These are phyloP conservation scores for Candida hispaniensis DNA, from an alignment of 805 yeast species.

Conservation along the genomic window DNA sequence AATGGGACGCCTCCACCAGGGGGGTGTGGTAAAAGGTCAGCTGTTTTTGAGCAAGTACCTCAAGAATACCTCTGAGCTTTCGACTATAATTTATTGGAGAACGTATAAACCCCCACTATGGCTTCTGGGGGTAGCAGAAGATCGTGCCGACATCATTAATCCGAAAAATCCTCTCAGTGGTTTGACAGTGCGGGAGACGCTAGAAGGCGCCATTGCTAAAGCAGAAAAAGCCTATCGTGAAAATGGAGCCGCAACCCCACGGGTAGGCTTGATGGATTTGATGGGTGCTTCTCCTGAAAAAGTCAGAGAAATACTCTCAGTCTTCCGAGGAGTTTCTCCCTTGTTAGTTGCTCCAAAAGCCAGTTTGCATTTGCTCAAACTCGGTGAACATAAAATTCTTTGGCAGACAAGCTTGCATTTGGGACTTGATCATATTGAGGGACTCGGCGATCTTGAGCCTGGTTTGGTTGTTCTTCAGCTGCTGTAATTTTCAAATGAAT, in stretches of 20 bases:
- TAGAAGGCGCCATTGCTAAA: constrained; percentile 17
- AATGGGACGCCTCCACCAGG: constrained; percentile 82
- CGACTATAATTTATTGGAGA: constrained; percentile 72
- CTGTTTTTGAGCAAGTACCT: constrained; percentile 23
- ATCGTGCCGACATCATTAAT: constrained; percentile 22
- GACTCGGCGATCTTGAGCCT: constrained; percentile 41
- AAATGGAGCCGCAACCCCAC: background rate
- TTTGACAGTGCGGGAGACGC: constrained; percentile 17
- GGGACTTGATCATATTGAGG: constrained; percentile 68
- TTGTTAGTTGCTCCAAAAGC: constrained; percentile 28
- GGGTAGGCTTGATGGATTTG: constrained; percentile 31
- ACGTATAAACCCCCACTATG: constrained; percentile 91
- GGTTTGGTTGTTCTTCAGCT: constrained; percentile 35
- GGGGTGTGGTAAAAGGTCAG: constrained; percentile 71
- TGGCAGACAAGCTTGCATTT: constrained; percentile 36
- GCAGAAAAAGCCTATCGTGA: constrained; percentile 16
- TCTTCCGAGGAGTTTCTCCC: constrained; percentile 3
- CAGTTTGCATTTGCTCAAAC: constrained; percentile 2
- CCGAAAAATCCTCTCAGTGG: constrained; percentile 15
- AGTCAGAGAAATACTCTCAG: constrained; percentile 19
- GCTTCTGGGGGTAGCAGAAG: constrained; percentile 39
- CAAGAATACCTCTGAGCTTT: constrained; percentile 19
- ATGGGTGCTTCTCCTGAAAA: constrained; percentile 36
- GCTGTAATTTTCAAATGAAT: no score
- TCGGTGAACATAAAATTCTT: constrained; percentile 14